Evolutionary conservation across 805 yeast species (phyloP).

Genomic region (Saccharomycopsis selenospora): DNA sequence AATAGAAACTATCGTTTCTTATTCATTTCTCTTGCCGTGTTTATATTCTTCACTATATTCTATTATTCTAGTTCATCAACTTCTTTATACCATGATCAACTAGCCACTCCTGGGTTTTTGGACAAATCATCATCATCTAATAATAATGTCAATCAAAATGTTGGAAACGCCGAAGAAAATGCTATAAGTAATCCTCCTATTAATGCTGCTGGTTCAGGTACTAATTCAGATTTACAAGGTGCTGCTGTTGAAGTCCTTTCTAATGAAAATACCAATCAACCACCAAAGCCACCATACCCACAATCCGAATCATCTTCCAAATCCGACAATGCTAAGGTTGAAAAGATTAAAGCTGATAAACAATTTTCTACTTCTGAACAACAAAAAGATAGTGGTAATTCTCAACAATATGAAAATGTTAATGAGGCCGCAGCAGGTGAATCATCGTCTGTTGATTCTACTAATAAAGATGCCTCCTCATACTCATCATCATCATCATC

Average conservation of each 20-base stretch:
- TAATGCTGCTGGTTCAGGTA: neutral
- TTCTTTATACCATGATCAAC: conserved; percentile 13
- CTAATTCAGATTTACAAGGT: neutral
- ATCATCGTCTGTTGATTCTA: neutral
- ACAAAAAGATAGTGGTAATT: conserved; percentile 16
- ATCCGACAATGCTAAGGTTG: conserved; percentile 13
- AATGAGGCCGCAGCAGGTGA: neutral
- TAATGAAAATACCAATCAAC: neutral
- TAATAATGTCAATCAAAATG: neutral
- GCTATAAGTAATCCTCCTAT: neutral
- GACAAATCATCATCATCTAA: conserved; percentile 45
- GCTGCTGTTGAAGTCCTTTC: conserved; percentile 5
- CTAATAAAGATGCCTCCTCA: conserved; percentile 1
- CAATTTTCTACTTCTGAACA: conserved; percentile 16
- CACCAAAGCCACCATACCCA: conserved; percentile 19
- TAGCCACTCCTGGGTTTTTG: conserved; percentile 50
- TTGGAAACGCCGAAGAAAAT: neutral
- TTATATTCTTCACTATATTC: conserved; percentile 14
- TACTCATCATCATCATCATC: conserved; percentile 1
- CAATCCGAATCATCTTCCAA: conserved; percentile 1
- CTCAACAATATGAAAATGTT: neutral
- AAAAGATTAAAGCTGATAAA: conserved; percentile 13
- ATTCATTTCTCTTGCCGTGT: conserved; percentile 10
- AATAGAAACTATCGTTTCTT: conserved; percentile 17
- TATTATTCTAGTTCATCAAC: conserved; percentile 15